Evolutionary conservation across 2,329 filamentous ascomycete species (phyloP).

Genomic region (Blumeria graminis): DNA sequence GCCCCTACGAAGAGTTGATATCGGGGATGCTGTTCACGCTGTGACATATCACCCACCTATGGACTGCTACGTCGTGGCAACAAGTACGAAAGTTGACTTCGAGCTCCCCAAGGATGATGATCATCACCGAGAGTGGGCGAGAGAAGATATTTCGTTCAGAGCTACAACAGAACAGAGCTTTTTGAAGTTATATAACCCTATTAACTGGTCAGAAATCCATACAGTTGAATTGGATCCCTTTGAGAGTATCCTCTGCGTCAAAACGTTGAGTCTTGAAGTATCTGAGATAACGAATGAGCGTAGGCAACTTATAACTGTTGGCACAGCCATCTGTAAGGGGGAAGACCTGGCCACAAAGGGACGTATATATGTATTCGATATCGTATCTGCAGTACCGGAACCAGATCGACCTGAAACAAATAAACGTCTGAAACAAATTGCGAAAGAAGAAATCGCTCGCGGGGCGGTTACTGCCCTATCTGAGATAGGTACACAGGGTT

Average conservation of each 20-base stretch:
- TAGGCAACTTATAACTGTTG: slow-evolving; percentile 58
- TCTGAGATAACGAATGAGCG: slow-evolving; percentile 80
- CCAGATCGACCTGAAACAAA: slow-evolving; percentile 68
- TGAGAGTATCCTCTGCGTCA: slow-evolving; percentile 60
- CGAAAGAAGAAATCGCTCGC: slow-evolving; percentile 73
- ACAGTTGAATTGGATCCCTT: slow-evolving; percentile 45
- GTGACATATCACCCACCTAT: slow-evolving; percentile 56
- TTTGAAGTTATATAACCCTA: slow-evolving; percentile 56
- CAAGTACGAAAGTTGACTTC: slow-evolving; percentile 43
- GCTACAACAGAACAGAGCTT: slow-evolving; percentile 49
- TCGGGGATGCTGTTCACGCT: slow-evolving; percentile 46
- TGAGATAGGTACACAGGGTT: slow-evolving; percentile 65
- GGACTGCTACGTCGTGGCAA: slow-evolving; percentile 53
- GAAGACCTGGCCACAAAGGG: slow-evolving; percentile 78
- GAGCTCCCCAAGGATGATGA: slow-evolving; percentile 72
- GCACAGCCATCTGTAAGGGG: slow-evolving; percentile 64
- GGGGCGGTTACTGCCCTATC: slow-evolving; percentile 76
- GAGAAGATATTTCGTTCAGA: slow-evolving; percentile 35
- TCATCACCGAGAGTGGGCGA: slow-evolving; percentile 52
- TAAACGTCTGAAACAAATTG: slow-evolving; percentile 61
- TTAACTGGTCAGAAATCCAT: slow-evolving; percentile 58
- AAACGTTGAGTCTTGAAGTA: slow-evolving; percentile 64
- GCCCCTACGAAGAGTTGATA: slow-evolving; percentile 43
- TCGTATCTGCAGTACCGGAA: slow-evolving; percentile 78
- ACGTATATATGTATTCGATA: slow-evolving; percentile 70